These are phyloP conservation scores for Mycena alexandri DNA, from an alignment of 768 basidiomycete species.

Conservation along the genomic window DNA sequence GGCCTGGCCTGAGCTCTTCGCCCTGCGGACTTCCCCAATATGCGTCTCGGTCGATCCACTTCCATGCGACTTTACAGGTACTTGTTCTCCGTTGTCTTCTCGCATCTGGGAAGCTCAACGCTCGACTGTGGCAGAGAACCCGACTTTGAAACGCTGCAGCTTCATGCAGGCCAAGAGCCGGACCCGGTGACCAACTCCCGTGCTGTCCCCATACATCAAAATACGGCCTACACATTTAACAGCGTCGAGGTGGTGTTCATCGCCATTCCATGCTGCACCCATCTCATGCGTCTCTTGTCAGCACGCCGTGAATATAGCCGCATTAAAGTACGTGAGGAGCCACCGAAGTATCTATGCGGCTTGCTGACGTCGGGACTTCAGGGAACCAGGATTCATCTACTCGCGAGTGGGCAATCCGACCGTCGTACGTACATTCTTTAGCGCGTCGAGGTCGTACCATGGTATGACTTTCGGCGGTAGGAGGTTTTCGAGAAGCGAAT, in stretches of 20 bases:
- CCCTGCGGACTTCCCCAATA: too few relatives aligned
- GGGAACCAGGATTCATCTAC: slow-evolving; percentile 20
- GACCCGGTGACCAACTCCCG: slow-evolving; percentile 69
- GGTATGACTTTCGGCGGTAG: slow-evolving; percentile 47
- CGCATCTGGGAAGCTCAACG: not conserved
- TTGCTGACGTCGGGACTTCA: not conserved
- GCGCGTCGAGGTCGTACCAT: not conserved
- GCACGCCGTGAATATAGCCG: not conserved
- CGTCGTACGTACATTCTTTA: slow-evolving; percentile 3
- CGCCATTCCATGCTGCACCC: too few relatives aligned
- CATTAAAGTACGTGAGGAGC: not conserved
- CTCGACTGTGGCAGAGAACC: slow-evolving; percentile 45
- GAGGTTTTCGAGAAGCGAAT: slow-evolving; percentile 85
- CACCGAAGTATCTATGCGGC: not conserved
- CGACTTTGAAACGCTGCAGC: slow-evolving; percentile 72
- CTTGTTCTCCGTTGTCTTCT: not conserved
- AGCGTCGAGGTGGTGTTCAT: slow-evolving; percentile 58
- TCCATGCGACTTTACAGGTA: not conserved
- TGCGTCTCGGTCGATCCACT: too few relatives aligned
- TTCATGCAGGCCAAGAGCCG: slow-evolving; percentile 69
- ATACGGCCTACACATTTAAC: slow-evolving; percentile 68
- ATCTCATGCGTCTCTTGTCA: not conserved
- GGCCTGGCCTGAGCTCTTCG: too few relatives aligned
- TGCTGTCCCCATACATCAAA: slow-evolving; percentile 72
- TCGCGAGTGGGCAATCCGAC: slow-evolving; percentile 28